Percentiles rank a stretch among this genome's conserved stretches.
These are phyloP conservation scores for Poa pratensis DNA, from an alignment of 176 grass and related monocot genomes.

Conservation along the genomic window DNA sequence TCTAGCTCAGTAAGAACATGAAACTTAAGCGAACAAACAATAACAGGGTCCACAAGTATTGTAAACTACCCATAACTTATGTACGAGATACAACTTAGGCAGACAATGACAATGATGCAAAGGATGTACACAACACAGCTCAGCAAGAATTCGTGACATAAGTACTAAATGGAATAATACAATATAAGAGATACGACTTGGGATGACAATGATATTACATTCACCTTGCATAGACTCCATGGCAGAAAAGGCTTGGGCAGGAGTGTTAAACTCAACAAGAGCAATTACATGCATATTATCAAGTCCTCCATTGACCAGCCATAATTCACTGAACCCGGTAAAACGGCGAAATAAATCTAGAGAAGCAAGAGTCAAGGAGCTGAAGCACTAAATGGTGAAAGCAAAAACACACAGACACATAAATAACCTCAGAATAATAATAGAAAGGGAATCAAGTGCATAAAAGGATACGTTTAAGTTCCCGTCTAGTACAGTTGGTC, in stretches of 20 bases:
- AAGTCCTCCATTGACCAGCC: conserved; percentile 52
- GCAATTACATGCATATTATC: conserved; percentile 37
- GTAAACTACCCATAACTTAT: background rate
- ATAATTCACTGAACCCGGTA: conserved; percentile 66
- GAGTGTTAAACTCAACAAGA: conserved; percentile 70
- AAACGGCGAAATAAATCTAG: conserved; percentile 80
- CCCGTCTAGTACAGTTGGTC: conserved; percentile 55
- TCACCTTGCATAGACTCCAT: conserved; percentile 72
- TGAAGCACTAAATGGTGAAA: conserved; percentile 33
- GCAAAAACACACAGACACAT: background rate
- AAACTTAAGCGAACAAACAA: background rate
- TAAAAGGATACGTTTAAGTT: conserved; percentile 81
- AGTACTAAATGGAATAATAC: background rate
- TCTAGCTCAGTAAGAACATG: background rate
- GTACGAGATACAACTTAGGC: background rate
- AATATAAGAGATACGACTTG: conserved; percentile 8
- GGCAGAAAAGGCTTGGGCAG: conserved; percentile 54
- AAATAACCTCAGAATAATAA: background rate
- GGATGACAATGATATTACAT: conserved; percentile 3
- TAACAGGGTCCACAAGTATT: background rate
- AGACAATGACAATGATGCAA: background rate
- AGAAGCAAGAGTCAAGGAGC: conserved; percentile 47
- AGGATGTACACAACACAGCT: background rate
- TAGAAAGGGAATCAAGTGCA: background rate
- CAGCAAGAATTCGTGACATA: background rate